Evolutionary conservation across 441 rosid genomes (phyloP).

Genomic region (Isatis lusitanica): DNA sequence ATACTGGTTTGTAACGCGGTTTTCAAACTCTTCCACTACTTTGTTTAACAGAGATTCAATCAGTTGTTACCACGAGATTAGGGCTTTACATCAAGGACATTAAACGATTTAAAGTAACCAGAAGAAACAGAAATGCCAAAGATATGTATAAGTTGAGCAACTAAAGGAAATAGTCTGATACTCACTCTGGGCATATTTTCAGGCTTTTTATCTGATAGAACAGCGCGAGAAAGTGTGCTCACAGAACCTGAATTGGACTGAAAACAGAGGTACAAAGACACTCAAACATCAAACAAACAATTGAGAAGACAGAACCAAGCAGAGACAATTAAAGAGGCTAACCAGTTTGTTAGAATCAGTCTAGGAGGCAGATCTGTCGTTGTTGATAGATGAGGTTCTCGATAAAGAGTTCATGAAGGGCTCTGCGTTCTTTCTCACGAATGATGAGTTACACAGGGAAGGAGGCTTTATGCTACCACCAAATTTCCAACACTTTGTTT

Average conservation of each 20-base stretch:
- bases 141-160: background rate
- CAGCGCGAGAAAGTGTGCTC: slow-evolving; percentile 70
- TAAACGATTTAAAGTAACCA: background rate
- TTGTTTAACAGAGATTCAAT: slow-evolving; percentile 84
- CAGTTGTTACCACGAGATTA: slow-evolving; percentile 49
- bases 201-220: slow-evolving; percentile 77
- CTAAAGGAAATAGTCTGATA: background rate
- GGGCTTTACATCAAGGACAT: background rate
- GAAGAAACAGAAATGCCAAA: slow-evolving; percentile 11
- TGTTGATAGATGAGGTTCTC: slow-evolving; percentile 59
- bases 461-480: slow-evolving; percentile 75
- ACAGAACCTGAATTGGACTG: slow-evolving; percentile 63
- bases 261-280: slow-evolving; percentile 17
- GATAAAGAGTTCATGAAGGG: slow-evolving; percentile 76
- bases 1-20: slow-evolving; percentile 64
- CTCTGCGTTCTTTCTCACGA: slow-evolving; percentile 79
- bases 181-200: slow-evolving; percentile 83
- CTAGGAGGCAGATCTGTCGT: slow-evolving; percentile 49
- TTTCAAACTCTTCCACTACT: slow-evolving; percentile 84
- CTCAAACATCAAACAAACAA: background rate
- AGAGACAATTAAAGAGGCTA: slow-evolving; percentile 40
- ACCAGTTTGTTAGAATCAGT: slow-evolving; percentile 70
- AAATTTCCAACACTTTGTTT: slow-evolving; percentile 90
- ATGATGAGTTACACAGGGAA: slow-evolving; percentile 53
- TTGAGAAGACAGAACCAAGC: slow-evolving; percentile 2